A percentile compares a stretch with the other conserved stretches of the same genome.
phyloP scores from a whole-genome alignment of 2,329 filamentous ascomycete genomes.

The Metarhizium anisopliae region DNA sequence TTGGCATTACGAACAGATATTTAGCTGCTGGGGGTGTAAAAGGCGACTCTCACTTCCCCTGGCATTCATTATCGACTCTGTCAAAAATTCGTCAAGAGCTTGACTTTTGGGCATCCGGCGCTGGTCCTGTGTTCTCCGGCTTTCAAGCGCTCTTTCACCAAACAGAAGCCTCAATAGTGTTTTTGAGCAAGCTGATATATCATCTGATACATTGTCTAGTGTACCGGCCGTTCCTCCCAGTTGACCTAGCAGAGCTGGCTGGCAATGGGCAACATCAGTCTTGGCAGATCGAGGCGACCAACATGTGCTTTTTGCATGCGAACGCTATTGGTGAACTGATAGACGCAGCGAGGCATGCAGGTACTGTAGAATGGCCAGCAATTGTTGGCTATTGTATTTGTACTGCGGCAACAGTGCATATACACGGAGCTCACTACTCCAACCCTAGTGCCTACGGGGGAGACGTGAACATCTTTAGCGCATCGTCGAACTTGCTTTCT shows the following conservation, averaged over 20 bases:
- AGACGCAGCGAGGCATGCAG: slow-evolving; percentile 65
- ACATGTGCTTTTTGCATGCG: slow-evolving; percentile 76
- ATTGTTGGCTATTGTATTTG: slow-evolving; percentile 83
- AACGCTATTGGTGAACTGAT: slow-evolving; percentile 81
- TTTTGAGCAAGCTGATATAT: slow-evolving; percentile 79
- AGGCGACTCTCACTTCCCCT: slow-evolving; percentile 83
- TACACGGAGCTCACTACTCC: slow-evolving; percentile 76
- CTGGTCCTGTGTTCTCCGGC: slow-evolving; percentile 69
- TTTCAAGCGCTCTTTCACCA: slow-evolving; percentile 69
- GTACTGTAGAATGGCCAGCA: slow-evolving; percentile 73
- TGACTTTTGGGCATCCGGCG: slow-evolving; percentile 76
- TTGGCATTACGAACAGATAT: slow-evolving; percentile 77
- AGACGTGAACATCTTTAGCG: slow-evolving; percentile 54
- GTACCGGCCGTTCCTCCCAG: slow-evolving; percentile 78
- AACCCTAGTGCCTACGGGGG: slow-evolving; percentile 33
- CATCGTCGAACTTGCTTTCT: slow-evolving; percentile 59
- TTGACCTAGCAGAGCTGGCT: slow-evolving; percentile 72
- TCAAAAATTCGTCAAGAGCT: slow-evolving; percentile 81
- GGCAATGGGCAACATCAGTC: slow-evolving; percentile 78
- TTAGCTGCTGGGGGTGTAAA: slow-evolving; percentile 79
- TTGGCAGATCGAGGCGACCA: slow-evolving; percentile 88
- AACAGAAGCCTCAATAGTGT: slow-evolving; percentile 65
- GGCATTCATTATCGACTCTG: slow-evolving; percentile 77
- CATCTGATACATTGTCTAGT: slow-evolving; percentile 81
- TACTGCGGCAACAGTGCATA: slow-evolving; percentile 79